phyloP scores from a whole-genome alignment of 1,284 basidiomycete genomes.

The Sutorius eximius region DNA sequence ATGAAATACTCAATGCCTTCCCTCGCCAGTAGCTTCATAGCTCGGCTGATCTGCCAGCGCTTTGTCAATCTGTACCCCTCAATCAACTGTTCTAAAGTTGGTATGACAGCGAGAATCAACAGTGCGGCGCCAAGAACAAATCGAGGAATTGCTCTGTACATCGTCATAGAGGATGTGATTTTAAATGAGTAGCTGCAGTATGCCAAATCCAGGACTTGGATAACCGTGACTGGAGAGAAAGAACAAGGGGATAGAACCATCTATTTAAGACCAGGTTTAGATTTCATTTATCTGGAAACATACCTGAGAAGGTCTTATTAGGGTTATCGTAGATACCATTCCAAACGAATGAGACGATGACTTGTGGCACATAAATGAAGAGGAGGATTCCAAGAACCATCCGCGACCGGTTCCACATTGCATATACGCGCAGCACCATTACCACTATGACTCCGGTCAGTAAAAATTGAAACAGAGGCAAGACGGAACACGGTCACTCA shows the following conservation, averaged over 20 bases:
- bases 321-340: slow-evolving; percentile 6
- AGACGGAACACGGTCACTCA: not conserved
- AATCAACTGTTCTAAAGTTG: slow-evolving; percentile 4
- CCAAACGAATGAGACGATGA: not conserved
- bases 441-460: slow-evolving; percentile 9
- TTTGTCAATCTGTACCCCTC: slow-evolving; percentile 13
- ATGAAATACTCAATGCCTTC: slow-evolving; percentile 20
- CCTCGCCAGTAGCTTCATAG: slow-evolving; percentile 7
- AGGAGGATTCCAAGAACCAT: slow-evolving; percentile 7
- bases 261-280: not conserved
- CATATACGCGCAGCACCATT: slow-evolving; percentile 16
- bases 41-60: slow-evolving; percentile 8
- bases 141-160: slow-evolving; percentile 15
- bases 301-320: slow-evolving; percentile 3
- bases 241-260: not conserved
- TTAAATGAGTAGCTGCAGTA: slow-evolving; percentile 2
- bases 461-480: too few species aligned
- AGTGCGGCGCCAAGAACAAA: slow-evolving; percentile 2
- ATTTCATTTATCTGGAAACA: not conserved
- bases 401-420: slow-evolving; percentile 11
- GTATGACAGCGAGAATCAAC: slow-evolving; percentile 10
- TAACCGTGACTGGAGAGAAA: slow-evolving; percentile 1
- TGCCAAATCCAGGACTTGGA: not conserved
- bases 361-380: not conserved
- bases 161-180: not conserved